These are phyloP conservation scores for Umbellularia californica DNA, from an alignment of 164 flowering plant genomes.

Conservation along the genomic window DNA sequence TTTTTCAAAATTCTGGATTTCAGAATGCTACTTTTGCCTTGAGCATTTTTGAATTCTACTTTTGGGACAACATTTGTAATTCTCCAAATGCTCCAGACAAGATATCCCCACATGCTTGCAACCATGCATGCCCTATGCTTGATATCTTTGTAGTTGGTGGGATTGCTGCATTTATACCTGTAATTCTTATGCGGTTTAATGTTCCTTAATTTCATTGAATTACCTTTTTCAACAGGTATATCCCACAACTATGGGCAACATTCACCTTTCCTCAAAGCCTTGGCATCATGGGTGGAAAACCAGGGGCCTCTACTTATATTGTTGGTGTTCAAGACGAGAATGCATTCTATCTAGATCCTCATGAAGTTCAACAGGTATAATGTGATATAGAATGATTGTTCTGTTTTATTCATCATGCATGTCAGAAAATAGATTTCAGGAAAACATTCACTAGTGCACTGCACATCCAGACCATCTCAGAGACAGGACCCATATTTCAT, in stretches of 20 bases:
- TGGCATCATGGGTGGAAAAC: conserved; percentile 94
- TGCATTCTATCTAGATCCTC: conserved; percentile 92
- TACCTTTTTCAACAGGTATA: conserved; percentile 45
- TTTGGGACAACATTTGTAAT: too few species aligned
- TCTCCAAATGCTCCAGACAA: too few species aligned
- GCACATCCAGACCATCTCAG: too few species aligned
- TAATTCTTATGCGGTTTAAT: neutral
- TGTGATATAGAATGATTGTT: neutral
- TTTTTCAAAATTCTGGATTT: too few species aligned
- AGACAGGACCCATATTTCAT: too few species aligned
- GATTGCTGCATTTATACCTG: neutral
- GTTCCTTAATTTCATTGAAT: neutral
- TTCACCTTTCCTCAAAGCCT: conserved; percentile 92
- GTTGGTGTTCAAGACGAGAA: conserved; percentile 89
- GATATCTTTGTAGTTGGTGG: too few species aligned
- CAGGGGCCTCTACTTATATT: conserved; percentile 91
- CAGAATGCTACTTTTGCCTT: too few species aligned
- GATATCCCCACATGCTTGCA: too few species aligned
- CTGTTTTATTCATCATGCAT: neutral
- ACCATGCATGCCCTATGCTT: too few species aligned
- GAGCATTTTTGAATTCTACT: too few species aligned
- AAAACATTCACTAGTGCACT: neutral
- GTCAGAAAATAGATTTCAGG: neutral
- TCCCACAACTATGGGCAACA: conserved; percentile 68
- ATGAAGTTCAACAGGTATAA: conserved; percentile 73